These are phyloP conservation scores for Dicorynia guianensis DNA, from an alignment of 306 rosid genomes.

Conservation along the genomic window DNA sequence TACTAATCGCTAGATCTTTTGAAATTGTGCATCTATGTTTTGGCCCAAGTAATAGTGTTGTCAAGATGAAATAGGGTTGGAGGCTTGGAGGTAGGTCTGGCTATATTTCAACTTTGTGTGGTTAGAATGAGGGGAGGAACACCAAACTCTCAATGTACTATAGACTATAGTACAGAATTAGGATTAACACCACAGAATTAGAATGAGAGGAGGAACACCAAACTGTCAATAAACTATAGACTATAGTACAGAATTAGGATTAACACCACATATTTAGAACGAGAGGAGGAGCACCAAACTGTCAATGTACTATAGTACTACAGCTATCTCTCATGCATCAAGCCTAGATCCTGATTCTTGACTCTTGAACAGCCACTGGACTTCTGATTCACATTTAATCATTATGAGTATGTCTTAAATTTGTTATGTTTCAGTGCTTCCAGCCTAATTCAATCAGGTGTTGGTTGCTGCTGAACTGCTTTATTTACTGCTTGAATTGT, in stretches of 20 bases:
- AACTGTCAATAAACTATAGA: not conserved
- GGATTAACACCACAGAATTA: not conserved
- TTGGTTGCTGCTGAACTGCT: no score
- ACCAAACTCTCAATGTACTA: not conserved
- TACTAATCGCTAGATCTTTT: not conserved
- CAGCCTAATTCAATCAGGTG: no score
- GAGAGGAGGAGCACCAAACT: no score
- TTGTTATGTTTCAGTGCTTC: no score
- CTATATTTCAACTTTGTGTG: not conserved
- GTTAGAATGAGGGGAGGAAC: not conserved
- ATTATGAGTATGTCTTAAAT: not conserved
- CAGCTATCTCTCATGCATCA: not conserved
- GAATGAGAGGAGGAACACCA: not conserved
- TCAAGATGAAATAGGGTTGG: not conserved
- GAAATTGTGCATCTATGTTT: not conserved
- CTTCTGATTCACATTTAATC: not conserved
- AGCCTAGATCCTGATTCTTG: not conserved
- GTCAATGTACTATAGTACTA: no score
- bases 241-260: not conserved
- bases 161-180: not conserved
- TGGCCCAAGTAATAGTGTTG: not conserved
- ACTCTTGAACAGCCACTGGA: not conserved
- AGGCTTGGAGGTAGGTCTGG: not conserved
- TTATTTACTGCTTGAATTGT: no score
- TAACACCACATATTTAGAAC: no score